Evolutionary conservation across 495 filamentous ascomycete genomes (phyloP), one percentile per base, ranked within the genome.

Genomic region (Daldinia decipiens): DNA sequence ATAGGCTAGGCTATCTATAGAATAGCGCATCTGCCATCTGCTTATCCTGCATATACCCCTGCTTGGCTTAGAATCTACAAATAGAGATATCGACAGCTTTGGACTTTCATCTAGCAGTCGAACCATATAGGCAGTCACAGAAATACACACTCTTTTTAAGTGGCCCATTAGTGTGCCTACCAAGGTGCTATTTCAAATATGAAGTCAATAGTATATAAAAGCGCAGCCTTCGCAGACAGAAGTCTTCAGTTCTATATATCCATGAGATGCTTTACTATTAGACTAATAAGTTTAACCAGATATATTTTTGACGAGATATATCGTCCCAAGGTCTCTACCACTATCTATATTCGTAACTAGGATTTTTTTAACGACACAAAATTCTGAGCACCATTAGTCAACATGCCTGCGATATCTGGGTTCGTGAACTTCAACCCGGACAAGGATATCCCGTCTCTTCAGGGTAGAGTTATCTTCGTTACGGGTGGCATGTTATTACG

Each of bases 391-490:
- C 11, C n/a, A 24, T 29, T 17, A 9, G 27, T 11, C 45, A 36
- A 13, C 9, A 65, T 70, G 66, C 53, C 66, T 13, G 9, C 59
- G 13, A 47, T 62, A 32, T 63, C 66, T 9, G 60, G 60, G 11
- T 60, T 59, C 40, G 50, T 62, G 3, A 45, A 72, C 5, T 90
- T 88, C 74, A 69, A 81, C 12, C 86, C 89, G 0, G 81, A 86
- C 15, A 82, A 75, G 47, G 88, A 90, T 62, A 89, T 92, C 36
- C 78, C 82, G 6, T 79, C 84, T 59, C 82, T 91, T 7, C 68
- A 81, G 0, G 86, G 82, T 34, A 90, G 86, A 70, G 84, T 89
- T 13, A 83, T 91, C 38, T 75, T 91, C 15, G 79, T 92, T 17
- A 92, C 89, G 17, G 89, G 87, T 39, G 87, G 88, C 88, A 73